A percentile compares a stretch with the other conserved stretches of the same genome.
These are phyloP conservation scores for Calophaca sinica DNA, from an alignment of 306 rosid genomes.

Conservation along the genomic window DNA sequence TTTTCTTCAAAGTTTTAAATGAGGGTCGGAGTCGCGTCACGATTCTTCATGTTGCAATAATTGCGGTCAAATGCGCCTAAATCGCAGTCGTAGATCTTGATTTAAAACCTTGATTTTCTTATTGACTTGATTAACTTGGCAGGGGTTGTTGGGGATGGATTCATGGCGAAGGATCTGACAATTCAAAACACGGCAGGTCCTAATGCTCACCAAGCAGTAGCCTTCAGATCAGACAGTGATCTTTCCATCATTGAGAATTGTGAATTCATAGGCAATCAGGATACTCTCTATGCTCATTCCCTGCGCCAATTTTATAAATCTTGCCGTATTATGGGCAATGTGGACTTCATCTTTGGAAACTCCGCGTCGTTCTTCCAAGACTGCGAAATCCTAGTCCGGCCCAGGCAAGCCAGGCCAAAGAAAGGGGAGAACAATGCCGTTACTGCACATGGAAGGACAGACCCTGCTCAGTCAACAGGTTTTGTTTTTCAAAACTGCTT, in stretches of 20 bases:
- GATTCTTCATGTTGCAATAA: no score
- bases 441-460: conserved; percentile 87
- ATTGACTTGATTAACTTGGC: conserved; percentile 27
- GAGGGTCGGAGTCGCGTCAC: no score
- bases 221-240: conserved; percentile 91
- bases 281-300: conserved; percentile 82
- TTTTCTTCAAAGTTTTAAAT: no score
- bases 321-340: conserved; percentile 81
- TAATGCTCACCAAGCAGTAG: conserved; percentile 89
- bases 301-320: conserved; percentile 86
- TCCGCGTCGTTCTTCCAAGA: conserved; percentile 84
- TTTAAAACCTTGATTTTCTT: no score
- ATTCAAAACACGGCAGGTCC: conserved; percentile 86
- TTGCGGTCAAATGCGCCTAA: no score
- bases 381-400: conserved; percentile 67
- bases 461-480: conserved; percentile 87
- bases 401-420: conserved; percentile 69
- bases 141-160: conserved; percentile 93
- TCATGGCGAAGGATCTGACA: conserved; percentile 84
- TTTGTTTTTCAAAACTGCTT: conserved; percentile 78
- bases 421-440: conserved; percentile 79
- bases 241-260: conserved; percentile 71
- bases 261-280: conserved; percentile 90
- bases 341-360: conserved; percentile 95
- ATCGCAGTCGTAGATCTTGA: no score